A percentile compares a stretch with the other conserved stretches of the same genome.
Evolutionary conservation across 2,329 filamentous ascomycete species (phyloP).

Genomic region (Aureobasidium sp.): DNA sequence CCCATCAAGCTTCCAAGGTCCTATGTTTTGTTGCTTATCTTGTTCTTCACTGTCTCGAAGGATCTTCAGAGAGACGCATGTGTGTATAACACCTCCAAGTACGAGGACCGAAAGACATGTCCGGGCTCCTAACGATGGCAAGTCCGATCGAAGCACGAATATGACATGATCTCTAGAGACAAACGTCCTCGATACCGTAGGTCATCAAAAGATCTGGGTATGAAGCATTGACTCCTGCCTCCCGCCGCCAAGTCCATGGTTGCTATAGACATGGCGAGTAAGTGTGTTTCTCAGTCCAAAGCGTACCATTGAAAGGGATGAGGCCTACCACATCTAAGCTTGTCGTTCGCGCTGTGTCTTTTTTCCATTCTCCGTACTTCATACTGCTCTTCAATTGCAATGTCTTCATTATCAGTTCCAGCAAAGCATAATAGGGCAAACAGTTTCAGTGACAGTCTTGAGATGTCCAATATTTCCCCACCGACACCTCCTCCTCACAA

Average conservation of each 20-base stretch:
- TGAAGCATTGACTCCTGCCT: conserved; percentile 9
- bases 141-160: background rate
- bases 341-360: background rate
- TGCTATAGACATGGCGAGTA: conserved; percentile 12
- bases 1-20: background rate
- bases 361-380: background rate
- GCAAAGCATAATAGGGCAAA: background rate
- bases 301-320: background rate
- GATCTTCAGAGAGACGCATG: background rate
- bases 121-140: background rate
- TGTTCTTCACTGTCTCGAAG: background rate
- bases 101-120: background rate
- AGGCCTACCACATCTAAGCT: background rate
- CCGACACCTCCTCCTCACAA: background rate
- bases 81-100: background rate
- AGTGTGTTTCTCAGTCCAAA: background rate
- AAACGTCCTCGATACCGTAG: background rate
- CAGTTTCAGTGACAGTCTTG: background rate
- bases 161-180: background rate
- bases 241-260: conserved; percentile 7
- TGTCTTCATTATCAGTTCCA: background rate
- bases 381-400: background rate
- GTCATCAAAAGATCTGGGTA: background rate
- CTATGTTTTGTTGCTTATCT: background rate
- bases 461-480: background rate